Evolutionary conservation across 2,329 filamentous ascomycete species (phyloP).

Genomic region (Nemania sp.): DNA sequence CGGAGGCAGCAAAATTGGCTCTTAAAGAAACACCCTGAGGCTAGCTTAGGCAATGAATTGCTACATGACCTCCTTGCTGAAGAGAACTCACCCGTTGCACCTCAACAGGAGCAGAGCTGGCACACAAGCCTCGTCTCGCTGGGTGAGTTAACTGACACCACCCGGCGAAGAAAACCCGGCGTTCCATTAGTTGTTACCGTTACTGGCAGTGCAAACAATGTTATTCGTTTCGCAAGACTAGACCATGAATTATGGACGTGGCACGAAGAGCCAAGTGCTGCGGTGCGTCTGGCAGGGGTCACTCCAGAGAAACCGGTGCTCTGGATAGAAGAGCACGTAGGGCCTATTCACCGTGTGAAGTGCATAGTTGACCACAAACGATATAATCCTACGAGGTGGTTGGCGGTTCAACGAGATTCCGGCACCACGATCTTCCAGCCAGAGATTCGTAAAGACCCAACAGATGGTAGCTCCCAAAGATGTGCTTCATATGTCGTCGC

Average conservation of each 20-base stretch:
- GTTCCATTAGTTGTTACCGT: constrained; percentile 60
- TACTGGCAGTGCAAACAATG: constrained; percentile 68
- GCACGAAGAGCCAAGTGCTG: constrained; percentile 58
- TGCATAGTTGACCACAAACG: constrained; percentile 57
- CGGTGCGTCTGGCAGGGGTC: constrained; percentile 60
- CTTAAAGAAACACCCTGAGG: constrained; percentile 63
- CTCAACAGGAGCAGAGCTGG: constrained; percentile 23
- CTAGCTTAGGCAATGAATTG: constrained; percentile 51
- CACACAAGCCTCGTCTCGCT: constrained; percentile 63
- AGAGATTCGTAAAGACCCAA: constrained; percentile 56
- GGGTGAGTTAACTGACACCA: constrained; percentile 64
- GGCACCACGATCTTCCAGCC: constrained; percentile 66
- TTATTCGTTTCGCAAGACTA: constrained; percentile 67
- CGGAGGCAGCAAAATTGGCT: constrained; percentile 60
- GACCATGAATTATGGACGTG: constrained; percentile 67
- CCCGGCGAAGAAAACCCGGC: constrained; percentile 44
- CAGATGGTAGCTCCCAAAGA: constrained; percentile 38
- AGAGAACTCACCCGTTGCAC: constrained; percentile 34
- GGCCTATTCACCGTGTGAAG: constrained; percentile 64
- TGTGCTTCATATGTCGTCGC: constrained; percentile 65
- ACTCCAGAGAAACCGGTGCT: constrained; percentile 59
- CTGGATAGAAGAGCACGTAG: constrained; percentile 63
- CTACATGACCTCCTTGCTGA: constrained; percentile 44
- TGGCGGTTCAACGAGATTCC: constrained; percentile 65
- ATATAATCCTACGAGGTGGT: constrained; percentile 60